phyloP scores from a whole-genome alignment of 2,329 filamentous ascomycete genomes.

The Emydomyces testavorans region DNA sequence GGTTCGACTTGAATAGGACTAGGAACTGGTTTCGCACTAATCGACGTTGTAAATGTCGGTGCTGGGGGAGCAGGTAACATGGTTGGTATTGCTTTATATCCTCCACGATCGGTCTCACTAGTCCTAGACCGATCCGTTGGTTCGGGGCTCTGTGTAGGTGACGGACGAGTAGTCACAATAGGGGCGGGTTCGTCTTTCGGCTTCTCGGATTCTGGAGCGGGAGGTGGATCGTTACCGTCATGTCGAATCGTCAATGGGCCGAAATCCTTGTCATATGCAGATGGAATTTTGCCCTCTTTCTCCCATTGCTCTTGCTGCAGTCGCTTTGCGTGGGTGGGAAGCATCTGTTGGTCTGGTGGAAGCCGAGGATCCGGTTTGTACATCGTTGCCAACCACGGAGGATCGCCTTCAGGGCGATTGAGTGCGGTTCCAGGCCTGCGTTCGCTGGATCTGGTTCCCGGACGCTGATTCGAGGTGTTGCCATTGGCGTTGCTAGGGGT shows the following conservation, averaged over 20 bases:
- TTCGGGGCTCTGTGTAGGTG: conserved; percentile 27
- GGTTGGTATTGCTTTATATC: conserved; percentile 42
- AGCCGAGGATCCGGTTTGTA: conserved; percentile 92
- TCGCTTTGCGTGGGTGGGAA: conserved; percentile 83
- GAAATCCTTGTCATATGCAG: conserved; percentile 77
- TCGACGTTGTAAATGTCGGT: conserved; percentile 20
- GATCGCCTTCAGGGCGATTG: conserved; percentile 79
- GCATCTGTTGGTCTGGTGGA: conserved; percentile 86
- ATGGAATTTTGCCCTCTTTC: conserved; percentile 75
- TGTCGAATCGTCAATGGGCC: conserved; percentile 53
- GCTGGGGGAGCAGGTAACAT: conserved; percentile 31
- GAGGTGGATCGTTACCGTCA: conserved; percentile 23
- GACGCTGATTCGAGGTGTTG: conserved; percentile 39
- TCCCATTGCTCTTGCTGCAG: conserved; percentile 95
- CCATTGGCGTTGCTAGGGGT: conserved; percentile 26
- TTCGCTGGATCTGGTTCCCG: conserved; percentile 52
- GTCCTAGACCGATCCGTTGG: conserved; percentile 29
- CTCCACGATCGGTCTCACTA: conserved; percentile 32
- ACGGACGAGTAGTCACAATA: conserved; percentile 18
- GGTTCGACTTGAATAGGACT: conserved; percentile 44
- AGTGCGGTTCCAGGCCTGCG: conserved; percentile 42
- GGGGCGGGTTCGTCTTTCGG: conserved; percentile 8
- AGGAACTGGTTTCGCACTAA: conserved; percentile 32
- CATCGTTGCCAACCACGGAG: conserved; percentile 87
- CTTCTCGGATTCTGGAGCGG: conserved; percentile 13